Evolutionary conservation across 352 stramenopile species (phyloP).

Genomic region (Phytophthora podocarpi): DNA sequence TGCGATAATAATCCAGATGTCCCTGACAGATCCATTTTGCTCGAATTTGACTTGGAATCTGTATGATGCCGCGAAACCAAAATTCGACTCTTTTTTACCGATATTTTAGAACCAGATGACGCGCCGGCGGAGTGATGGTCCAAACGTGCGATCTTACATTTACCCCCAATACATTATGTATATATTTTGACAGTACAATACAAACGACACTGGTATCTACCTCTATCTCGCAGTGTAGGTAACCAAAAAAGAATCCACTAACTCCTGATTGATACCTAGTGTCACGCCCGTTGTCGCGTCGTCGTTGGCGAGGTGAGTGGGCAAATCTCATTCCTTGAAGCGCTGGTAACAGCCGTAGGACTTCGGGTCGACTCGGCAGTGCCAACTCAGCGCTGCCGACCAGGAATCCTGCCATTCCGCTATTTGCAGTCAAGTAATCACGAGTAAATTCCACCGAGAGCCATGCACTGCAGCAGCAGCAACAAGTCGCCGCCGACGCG

Average conservation of each 20-base stretch:
- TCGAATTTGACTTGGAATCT: constrained; percentile 7
- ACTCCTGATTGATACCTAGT: constrained; percentile 27
- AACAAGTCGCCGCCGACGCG: constrained; percentile 1
- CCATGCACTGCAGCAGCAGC: constrained; percentile 14
- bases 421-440: constrained; percentile 20
- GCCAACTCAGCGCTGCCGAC: too few relatives aligned
- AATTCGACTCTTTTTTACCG: constrained; percentile 22
- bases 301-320: constrained; percentile 20
- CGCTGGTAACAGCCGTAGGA: constrained; percentile 36
- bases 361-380: constrained; percentile 5
- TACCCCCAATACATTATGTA: too few relatives aligned
- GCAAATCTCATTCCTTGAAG: constrained; percentile 28
- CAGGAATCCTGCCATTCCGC: constrained; percentile 37
- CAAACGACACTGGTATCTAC: not conserved
- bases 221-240: constrained; percentile 22
- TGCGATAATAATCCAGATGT: constrained; percentile 28
- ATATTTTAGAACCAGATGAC: constrained; percentile 30
- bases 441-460: not conserved
- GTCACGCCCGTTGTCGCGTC: constrained; percentile 23
- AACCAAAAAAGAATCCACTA: constrained; percentile 39
- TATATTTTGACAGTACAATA: not conserved
- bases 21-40: constrained; percentile 2
- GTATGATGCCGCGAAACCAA: constrained; percentile 16
- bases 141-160: not conserved
- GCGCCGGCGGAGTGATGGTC: not conserved